Percentiles rank a stretch among this genome's conserved stretches.
phyloP scores from a whole-genome alignment of 768 basidiomycete genomes.

The Asterophora lycoperdoides region DNA sequence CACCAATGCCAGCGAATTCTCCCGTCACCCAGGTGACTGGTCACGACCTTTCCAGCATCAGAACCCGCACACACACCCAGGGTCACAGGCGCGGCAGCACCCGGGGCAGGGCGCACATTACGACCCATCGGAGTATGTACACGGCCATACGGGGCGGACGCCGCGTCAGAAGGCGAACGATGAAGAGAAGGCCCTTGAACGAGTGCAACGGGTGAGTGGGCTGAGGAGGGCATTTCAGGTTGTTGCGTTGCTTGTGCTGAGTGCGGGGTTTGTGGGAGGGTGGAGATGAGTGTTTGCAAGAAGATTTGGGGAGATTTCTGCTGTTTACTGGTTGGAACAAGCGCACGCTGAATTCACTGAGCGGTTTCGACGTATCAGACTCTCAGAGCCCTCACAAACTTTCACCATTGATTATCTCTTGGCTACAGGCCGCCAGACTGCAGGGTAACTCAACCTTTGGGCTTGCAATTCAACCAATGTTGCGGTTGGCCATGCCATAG shows the following conservation, averaged over 20 bases:
- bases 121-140: slow-evolving; percentile 13
- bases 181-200: slow-evolving; percentile 21
- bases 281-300: not conserved
- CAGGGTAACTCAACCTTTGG: too few relatives aligned
- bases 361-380: too few relatives aligned
- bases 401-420: too few relatives aligned
- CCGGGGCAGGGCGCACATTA: slow-evolving; percentile 7
- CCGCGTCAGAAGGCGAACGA: slow-evolving; percentile 21
- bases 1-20: slow-evolving; percentile 16
- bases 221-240: slow-evolving; percentile 27
- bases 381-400: too few relatives aligned
- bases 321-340: too few relatives aligned
- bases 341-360: too few relatives aligned
- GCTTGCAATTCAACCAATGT: too few relatives aligned
- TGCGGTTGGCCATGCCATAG: too few relatives aligned
- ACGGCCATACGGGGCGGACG: slow-evolving; percentile 16
- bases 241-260: slow-evolving; percentile 18
- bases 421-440: too few relatives aligned
- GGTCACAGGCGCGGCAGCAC: not conserved
- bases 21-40: slow-evolving; percentile 10
- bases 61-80: too few relatives aligned
- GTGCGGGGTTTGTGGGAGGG: slow-evolving; percentile 19
- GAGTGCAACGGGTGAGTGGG: slow-evolving; percentile 25
- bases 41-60: slow-evolving; percentile 1
- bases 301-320: too few relatives aligned